Evolutionary conservation across 306 rosid species (phyloP), one percentile per base, ranked within the genome.

Genomic region (Cucumis melo): DNA sequence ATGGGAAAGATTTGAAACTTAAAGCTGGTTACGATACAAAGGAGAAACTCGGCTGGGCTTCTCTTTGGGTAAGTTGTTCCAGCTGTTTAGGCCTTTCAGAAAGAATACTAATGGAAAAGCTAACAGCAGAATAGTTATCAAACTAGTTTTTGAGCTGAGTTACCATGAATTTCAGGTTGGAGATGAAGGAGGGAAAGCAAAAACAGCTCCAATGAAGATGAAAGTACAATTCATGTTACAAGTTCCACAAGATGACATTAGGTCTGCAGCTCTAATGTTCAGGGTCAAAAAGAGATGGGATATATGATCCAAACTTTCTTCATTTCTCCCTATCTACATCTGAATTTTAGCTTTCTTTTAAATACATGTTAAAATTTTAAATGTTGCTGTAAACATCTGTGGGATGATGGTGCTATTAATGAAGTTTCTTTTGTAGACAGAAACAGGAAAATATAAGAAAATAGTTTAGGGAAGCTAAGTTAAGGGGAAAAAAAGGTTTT

Each of bases 211-310:
- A 2, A 66, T 89, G 99, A 91, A 92, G 90, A 90, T 89, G 97
- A 94, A 92, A 64, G 88, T 90, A 81, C 99, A 94, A 79, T 87
- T 92, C 90, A 94, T 94, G 99, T 96, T 94, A 39, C 99, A 94
- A 83, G 97, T 94, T 78, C 99, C 99, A 63, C 96, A 92, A 65
- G 95, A 92, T 58, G 89, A 90, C 86, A 87, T 94, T 41, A 87
- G 76, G 75, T 90, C 97, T 76, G 85, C 98, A 29, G 88, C 81
- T 65, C 84, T 94, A 79, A 90, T 94, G 96, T 89, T 94, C 86
- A 89, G 98, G 60, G 82, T 94, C 61, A 94, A 94, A 85, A 94
- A 92, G 87, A 89, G 99, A 90, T 90, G 96, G 97, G 99, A 94
- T 79, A 82, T 94, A 73, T 91, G 79, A 63, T 82, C 38, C n/a